Percentiles rank a stretch among this genome's conserved stretches.
These are phyloP conservation scores for Gillenia trifoliata DNA, from an alignment of 306 rosid genomes.

Conservation along the genomic window DNA sequence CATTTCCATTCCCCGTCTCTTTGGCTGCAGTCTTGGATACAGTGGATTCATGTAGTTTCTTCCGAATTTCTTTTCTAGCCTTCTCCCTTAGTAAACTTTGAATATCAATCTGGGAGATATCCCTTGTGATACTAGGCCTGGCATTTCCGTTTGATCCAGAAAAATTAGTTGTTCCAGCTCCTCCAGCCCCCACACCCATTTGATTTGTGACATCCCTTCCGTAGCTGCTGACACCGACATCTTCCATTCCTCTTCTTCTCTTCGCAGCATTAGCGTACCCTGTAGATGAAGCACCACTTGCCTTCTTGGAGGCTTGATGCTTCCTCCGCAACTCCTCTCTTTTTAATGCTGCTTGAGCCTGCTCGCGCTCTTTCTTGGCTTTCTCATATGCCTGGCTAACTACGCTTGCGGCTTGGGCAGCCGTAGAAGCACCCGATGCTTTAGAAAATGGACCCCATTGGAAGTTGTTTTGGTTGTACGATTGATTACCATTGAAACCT, in stretches of 20 bases:
- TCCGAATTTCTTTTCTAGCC: conserved; percentile 61
- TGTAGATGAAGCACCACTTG: conserved; percentile 24
- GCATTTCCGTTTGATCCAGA: conserved; percentile 25
- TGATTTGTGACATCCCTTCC: conserved; percentile 34
- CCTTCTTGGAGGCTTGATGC: conserved; percentile 52
- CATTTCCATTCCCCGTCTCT: conserved; percentile 18
- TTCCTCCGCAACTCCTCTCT: conserved; percentile 55
- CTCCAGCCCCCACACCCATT: conserved; percentile 37
- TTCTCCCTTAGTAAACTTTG: conserved; percentile 46
- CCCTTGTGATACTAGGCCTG: conserved; percentile 25
- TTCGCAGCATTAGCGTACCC: conserved; percentile 48
- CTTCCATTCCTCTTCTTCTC: conserved; percentile 61
- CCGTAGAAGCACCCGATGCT: conserved; percentile 57
- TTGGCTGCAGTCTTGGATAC: conserved; percentile 13
- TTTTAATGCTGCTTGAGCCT: conserved; percentile 73
- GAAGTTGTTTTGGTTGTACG: conserved; percentile 38
- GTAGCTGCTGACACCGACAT: conserved; percentile 28
- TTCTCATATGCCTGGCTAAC: conserved; percentile 91
- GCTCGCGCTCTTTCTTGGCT: conserved; percentile 89
- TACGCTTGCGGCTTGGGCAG: conserved; percentile 81
- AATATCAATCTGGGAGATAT: conserved; percentile 35
- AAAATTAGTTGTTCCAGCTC: conserved; percentile 6
- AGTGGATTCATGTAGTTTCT: conserved; percentile 33
- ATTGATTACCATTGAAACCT: conserved; percentile 22
- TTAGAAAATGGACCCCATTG: conserved; percentile 79